A percentile compares a stretch with the other conserved stretches of the same genome.
Conservation (phyloP, 176 grass and related monocot species). For the Phragmites australis region DNA sequence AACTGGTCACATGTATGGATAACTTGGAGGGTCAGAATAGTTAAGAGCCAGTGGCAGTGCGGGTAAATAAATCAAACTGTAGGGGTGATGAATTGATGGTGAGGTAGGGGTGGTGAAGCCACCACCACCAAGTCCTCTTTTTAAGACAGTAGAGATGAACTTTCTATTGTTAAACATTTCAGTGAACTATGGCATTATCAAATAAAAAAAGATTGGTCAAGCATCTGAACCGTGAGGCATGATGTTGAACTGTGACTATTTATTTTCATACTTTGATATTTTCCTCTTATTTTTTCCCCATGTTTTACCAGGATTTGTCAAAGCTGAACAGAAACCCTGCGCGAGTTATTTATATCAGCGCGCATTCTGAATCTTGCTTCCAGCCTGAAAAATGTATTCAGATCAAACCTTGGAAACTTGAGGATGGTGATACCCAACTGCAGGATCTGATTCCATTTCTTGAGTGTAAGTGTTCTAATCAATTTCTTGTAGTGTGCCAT, state of each 20-base stretch:
- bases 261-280: neutral
- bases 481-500: constrained; percentile 4
- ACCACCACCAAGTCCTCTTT: too few species aligned
- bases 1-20: too few species aligned
- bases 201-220: neutral
- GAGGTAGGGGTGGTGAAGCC: too few species aligned
- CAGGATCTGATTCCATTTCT: constrained; percentile 98
- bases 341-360: constrained; percentile 70
- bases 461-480: constrained; percentile 67
- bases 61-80: too few species aligned
- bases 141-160: too few species aligned
- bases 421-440: constrained; percentile 74
- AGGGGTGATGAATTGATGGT: too few species aligned
- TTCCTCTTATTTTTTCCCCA: constrained; percentile 11
- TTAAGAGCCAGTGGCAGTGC: too few species aligned
- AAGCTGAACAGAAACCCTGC: constrained; percentile 92
- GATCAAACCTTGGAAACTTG: constrained; percentile 85
- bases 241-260: neutral
- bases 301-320: constrained; percentile 72
- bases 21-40: too few species aligned
- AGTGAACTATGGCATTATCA: neutral
- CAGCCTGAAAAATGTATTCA: constrained; percentile 73
- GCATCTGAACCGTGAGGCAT: neutral
- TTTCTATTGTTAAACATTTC: constrained; percentile 5
- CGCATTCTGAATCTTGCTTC: constrained; percentile 70